Evolutionary conservation across 179 eudicot species (phyloP).

Genomic region (Pouteria campechiana): DNA sequence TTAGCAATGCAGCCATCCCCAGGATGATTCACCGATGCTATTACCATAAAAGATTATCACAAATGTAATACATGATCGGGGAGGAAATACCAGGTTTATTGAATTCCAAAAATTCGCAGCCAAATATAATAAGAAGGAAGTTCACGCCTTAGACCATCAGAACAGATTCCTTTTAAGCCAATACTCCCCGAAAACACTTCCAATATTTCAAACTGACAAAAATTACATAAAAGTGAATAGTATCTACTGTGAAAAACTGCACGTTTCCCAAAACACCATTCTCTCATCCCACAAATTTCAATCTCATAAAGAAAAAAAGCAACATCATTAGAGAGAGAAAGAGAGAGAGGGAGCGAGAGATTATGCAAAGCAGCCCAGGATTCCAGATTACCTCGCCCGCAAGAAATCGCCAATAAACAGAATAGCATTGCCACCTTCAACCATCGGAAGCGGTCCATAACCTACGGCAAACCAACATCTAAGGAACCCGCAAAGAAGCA

Average conservation of each 20-base stretch:
- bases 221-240: background rate
- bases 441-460: constrained; percentile 36
- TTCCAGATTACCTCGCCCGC: constrained; percentile 41
- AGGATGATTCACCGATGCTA: too few relatives aligned
- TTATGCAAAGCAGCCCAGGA: background rate
- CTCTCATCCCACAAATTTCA: background rate
- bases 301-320: background rate
- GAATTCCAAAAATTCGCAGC: too few relatives aligned
- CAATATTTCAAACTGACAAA: too few relatives aligned
- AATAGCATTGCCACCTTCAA: constrained; percentile 20
- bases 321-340: background rate
- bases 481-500: too few relatives aligned
- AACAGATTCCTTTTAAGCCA: too few relatives aligned
- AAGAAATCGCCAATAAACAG: constrained; percentile 21
- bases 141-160: too few relatives aligned
- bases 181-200: too few relatives aligned
- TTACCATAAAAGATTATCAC: too few relatives aligned
- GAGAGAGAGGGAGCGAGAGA: background rate
- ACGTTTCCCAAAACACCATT: background rate
- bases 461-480: constrained; percentile 22
- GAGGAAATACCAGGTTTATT: too few relatives aligned
- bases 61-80: too few relatives aligned
- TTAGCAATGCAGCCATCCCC: too few relatives aligned
- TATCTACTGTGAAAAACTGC: background rate
- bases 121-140: too few relatives aligned